phyloP scores from a whole-genome alignment of 2,329 filamentous ascomycete species.

The Chaetomium strumarium region DNA sequence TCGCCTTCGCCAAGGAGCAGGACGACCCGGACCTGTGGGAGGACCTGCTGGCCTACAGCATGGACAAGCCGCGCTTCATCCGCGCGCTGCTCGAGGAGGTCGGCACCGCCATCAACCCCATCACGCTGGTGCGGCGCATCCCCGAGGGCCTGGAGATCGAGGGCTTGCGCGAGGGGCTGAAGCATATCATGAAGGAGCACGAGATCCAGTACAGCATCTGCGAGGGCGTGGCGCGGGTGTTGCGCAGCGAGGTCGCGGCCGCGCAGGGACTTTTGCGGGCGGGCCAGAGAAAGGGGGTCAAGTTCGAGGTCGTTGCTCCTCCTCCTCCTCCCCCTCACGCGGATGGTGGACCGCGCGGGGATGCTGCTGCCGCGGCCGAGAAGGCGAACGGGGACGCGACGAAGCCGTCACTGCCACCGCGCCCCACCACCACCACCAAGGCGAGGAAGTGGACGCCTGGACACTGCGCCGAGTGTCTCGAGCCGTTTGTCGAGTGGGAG shows the following conservation, averaged over 20 bases:
- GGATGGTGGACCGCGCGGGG: conserved; percentile 28
- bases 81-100: conserved; percentile 87
- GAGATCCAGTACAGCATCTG: conserved; percentile 93
- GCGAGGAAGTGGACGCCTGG: conserved; percentile 40
- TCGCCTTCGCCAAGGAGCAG: conserved; percentile 89
- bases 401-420: background rate
- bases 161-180: conserved; percentile 79
- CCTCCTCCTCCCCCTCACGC: conserved; percentile 33
- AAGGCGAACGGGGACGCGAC: conserved; percentile 8
- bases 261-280: conserved; percentile 75
- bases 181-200: conserved; percentile 89
- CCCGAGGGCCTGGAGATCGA: conserved; percentile 90
- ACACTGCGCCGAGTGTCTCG: conserved; percentile 54
- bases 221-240: conserved; percentile 77
- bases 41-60: conserved; percentile 87
- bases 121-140: conserved; percentile 82
- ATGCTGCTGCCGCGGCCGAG: conserved; percentile 30
- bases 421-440: conserved; percentile 14
- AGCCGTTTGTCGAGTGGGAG: conserved; percentile 55
- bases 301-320: conserved; percentile 67
- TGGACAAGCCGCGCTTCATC: conserved; percentile 97
- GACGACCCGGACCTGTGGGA: conserved; percentile 92
- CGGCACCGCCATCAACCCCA: conserved; percentile 87
- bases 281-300: conserved; percentile 79
- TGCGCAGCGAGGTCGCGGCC: conserved; percentile 78